phyloP scores from a whole-genome alignment of 768 basidiomycete genomes.

The Termitomyces bulborhizus region DNA sequence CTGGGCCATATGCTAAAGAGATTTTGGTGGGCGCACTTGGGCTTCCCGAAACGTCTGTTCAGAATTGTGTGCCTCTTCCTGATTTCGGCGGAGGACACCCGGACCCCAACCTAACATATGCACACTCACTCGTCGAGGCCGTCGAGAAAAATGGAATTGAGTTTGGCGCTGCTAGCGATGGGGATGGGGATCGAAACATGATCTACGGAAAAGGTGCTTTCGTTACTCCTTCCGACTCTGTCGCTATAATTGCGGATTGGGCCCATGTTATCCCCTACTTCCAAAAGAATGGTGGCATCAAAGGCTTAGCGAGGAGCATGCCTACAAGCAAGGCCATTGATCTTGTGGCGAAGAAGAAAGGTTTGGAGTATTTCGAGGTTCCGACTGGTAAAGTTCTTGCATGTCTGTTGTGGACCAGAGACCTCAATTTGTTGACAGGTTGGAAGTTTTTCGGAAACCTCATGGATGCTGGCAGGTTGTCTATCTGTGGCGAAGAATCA shows the following conservation, averaged over 20 bases:
- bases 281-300: constrained; percentile 80
- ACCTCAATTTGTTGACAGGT: constrained; percentile 38
- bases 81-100: constrained; percentile 98
- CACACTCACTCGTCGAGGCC: constrained; percentile 85
- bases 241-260: constrained; percentile 99
- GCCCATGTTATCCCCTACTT: constrained; percentile 90
- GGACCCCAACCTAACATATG: constrained; percentile 97
- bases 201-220: constrained; percentile 98
- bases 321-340: constrained; percentile 97
- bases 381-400: constrained; percentile 63
- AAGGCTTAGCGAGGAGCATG: constrained; percentile 96
- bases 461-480: constrained; percentile 97
- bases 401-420: background rate
- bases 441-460: constrained; percentile 99
- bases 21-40: constrained; percentile 82
- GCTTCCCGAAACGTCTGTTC: constrained; percentile 72
- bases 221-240: constrained; percentile 95
- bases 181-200: constrained; percentile 99
- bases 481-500: constrained; percentile 98
- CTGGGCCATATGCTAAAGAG: constrained; percentile 90
- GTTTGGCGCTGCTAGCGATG: constrained; percentile 96
- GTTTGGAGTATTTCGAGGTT: constrained; percentile 90
- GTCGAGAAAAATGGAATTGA: constrained; percentile 83
- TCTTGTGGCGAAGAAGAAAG: constrained; percentile 90
- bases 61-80: constrained; percentile 87